Conservation (phyloP, 257 asterid genomes). For the Nicotiana obtusifolia region DNA sequence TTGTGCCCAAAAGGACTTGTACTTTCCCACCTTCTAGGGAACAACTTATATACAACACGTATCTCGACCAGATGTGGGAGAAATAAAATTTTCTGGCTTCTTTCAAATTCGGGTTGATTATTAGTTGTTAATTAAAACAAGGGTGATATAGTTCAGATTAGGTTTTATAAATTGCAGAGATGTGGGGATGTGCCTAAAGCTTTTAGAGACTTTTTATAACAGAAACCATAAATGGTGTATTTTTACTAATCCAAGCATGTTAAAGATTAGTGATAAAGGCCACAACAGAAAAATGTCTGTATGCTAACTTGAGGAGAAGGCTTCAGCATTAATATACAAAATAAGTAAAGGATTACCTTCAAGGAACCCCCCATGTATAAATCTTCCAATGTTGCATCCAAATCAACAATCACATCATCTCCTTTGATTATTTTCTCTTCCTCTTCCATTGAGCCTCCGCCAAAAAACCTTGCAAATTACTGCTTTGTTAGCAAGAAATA, state of each 20-base stretch:
- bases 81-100: neutral
- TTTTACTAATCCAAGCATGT: neutral
- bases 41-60: neutral
- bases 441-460: slow-evolving; percentile 89
- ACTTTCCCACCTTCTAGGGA: neutral
- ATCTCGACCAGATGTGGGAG: neutral
- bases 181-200: neutral
- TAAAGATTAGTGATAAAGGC: neutral
- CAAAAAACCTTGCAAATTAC: slow-evolving; percentile 53
- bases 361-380: slow-evolving; percentile 88
- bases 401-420: slow-evolving; percentile 82
- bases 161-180: neutral
- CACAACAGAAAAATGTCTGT: neutral
- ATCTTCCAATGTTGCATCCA: slow-evolving; percentile 95
- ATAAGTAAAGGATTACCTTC: slow-evolving; percentile 45
- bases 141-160: neutral
- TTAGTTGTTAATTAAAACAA: neutral
- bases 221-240: neutral
- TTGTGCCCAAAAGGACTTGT: neutral
- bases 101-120: neutral
- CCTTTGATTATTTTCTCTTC: slow-evolving; percentile 89
- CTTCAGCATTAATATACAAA: neutral
- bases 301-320: neutral
- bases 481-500: slow-evolving; percentile 19
- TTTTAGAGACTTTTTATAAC: neutral